Conservation (phyloP, 768 basidiomycete species). For the Royoungia palumana region DNA sequence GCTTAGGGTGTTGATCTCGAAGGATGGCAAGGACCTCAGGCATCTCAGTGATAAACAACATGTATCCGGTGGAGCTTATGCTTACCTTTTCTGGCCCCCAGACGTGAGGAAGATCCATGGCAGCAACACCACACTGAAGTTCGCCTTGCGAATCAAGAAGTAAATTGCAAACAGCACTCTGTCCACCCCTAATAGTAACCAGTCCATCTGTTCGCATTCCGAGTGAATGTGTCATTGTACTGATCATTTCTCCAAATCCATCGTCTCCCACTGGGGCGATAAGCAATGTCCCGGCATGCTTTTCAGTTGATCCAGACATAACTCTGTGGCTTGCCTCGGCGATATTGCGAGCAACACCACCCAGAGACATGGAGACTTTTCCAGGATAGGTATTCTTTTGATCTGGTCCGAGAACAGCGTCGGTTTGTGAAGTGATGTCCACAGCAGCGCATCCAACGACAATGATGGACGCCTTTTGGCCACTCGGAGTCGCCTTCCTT, state of each 20-base stretch:
- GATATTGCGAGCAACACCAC: slow-evolving; percentile 94
- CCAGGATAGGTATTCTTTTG: slow-evolving; percentile 80
- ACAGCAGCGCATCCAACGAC: slow-evolving; percentile 87
- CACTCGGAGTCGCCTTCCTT: slow-evolving; percentile 3
- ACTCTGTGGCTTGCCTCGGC: slow-evolving; percentile 84
- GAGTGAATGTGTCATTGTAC: slow-evolving; percentile 48
- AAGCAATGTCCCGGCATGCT: slow-evolving; percentile 46
- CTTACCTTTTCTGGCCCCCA: slow-evolving; percentile 46
- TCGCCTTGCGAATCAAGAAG: slow-evolving; percentile 68
- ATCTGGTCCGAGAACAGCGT: slow-evolving; percentile 30
- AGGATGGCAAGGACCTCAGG: slow-evolving; percentile 53
- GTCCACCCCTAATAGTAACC: slow-evolving; percentile 37
- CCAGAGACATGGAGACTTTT: slow-evolving; percentile 63
- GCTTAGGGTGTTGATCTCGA: slow-evolving; percentile 42
- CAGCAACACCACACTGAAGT: slow-evolving; percentile 84
- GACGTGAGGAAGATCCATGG: slow-evolving; percentile 71
- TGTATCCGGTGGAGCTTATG: not conserved
- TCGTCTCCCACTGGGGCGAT: slow-evolving; percentile 78
- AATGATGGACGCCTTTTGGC: slow-evolving; percentile 46
- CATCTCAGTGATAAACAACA: not conserved
- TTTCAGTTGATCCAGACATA: slow-evolving; percentile 32
- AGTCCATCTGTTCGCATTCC: slow-evolving; percentile 86
- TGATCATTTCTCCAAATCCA: slow-evolving; percentile 66
- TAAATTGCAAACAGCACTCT: slow-evolving; percentile 86
- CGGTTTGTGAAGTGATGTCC: slow-evolving; percentile 70